Evolutionary conservation across 1,139 yeast genomes (phyloP).

Genomic region (Yamadazyma sp.): DNA sequence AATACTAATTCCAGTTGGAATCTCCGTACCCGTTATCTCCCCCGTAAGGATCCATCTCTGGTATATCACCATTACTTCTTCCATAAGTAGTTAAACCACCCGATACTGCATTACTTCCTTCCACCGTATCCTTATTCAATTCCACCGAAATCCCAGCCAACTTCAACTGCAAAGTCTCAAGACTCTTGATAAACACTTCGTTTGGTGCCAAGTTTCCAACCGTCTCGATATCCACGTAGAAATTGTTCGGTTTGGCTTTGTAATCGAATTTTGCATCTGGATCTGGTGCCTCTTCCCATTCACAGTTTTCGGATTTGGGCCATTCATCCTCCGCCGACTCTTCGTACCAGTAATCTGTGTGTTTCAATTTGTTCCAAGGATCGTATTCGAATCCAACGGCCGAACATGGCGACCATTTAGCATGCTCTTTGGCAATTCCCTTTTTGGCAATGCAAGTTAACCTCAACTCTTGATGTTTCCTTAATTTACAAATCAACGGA

Average conservation of each 20-base stretch:
- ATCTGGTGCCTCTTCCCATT: conserved; percentile 94
- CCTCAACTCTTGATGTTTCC: conserved; percentile 89
- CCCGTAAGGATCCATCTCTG: conserved; percentile 41
- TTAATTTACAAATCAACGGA: conserved; percentile 82
- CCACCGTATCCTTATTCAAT: conserved; percentile 60
- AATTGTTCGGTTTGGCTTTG: conserved; percentile 75
- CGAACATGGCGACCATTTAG: conserved; percentile 96
- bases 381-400: conserved; percentile 98
- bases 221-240: conserved; percentile 88
- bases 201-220: conserved; percentile 88
- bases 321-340: conserved; percentile 86
- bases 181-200: conserved; percentile 82
- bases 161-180: conserved; percentile 82
- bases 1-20: conserved; percentile 23
- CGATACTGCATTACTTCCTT: conserved; percentile 42
- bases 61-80: conserved; percentile 41
- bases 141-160: conserved; percentile 88
- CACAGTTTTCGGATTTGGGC: conserved; percentile 87
- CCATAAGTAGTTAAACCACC: conserved; percentile 55
- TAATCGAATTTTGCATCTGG: conserved; percentile 88
- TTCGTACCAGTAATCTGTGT: conserved; percentile 96
- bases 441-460: conserved; percentile 93
- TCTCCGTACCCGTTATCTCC: conserved; percentile 45
- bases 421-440: conserved; percentile 98
- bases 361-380: conserved; percentile 97